Evolutionary conservation across 495 filamentous ascomycete genomes (phyloP).

Genomic region (Daldinia loculata): DNA sequence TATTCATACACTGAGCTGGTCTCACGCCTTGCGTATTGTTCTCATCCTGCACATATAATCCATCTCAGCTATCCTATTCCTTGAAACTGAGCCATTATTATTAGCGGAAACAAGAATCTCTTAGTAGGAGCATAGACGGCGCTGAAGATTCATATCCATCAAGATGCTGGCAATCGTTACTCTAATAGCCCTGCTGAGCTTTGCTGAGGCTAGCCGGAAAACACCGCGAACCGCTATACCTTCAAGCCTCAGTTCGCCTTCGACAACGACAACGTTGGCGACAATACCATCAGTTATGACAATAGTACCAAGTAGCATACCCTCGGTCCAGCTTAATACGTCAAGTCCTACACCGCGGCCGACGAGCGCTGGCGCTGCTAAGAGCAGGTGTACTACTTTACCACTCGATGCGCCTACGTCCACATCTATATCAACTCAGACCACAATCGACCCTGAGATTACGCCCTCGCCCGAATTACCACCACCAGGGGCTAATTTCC

Average conservation of each 20-base stretch:
- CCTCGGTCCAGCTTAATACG: neutral
- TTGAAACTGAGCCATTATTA: neutral
- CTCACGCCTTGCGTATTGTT: constrained; percentile 18
- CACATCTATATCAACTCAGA: neutral
- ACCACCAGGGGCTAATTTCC: constrained; percentile 29
- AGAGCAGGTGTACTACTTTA: constrained; percentile 12
- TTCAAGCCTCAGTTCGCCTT: constrained; percentile 13
- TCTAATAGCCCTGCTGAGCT: constrained; percentile 27
- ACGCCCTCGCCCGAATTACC: constrained; percentile 31
- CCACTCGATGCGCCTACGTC: neutral
- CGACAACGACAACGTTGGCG: neutral
- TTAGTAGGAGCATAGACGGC: neutral
- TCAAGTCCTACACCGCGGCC: constrained; percentile 1
- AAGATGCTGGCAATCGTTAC: constrained; percentile 29
- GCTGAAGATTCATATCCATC: neutral
- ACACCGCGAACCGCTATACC: constrained; percentile 34
- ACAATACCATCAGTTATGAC: constrained; percentile 3
- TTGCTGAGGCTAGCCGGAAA: constrained; percentile 30
- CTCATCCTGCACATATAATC: constrained; percentile 9
- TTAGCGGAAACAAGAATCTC: neutral
- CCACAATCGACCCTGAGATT: constrained; percentile 16
- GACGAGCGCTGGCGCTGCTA: neutral
- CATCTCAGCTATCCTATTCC: neutral
- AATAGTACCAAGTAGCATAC: neutral
- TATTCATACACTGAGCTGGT: constrained; percentile 21